phyloP scores from a whole-genome alignment of 2,329 filamentous ascomycete genomes.

The Macrophomina tecta region DNA sequence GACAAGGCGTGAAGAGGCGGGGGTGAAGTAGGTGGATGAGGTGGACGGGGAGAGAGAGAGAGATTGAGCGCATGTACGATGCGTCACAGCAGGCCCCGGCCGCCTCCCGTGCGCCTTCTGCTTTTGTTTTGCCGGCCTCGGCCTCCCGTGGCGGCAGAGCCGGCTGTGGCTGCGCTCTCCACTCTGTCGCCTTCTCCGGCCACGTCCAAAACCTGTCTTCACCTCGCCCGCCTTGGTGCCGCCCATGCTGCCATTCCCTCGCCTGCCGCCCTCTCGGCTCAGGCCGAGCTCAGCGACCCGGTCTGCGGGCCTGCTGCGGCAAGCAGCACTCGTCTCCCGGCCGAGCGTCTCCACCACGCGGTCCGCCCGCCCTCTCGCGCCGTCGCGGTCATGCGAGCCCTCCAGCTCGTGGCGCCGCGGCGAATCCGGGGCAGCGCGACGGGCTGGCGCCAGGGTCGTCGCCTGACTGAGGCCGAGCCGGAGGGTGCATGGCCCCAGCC shows the following conservation, averaged over 20 bases:
- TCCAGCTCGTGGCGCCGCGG: conserved; percentile 1
- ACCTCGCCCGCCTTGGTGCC: not conserved
- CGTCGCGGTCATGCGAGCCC: conserved; percentile 16
- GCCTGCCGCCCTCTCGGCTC: not conserved
- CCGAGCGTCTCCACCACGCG: conserved; percentile 18
- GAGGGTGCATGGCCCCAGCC: conserved; percentile 5
- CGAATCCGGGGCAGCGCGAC: conserved; percentile 17
- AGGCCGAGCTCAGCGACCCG: conserved; percentile 4
- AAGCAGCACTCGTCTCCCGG: not conserved
- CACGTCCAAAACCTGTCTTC: conserved; percentile 13
- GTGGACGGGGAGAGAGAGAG: not conserved
- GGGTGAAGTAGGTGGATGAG: not conserved
- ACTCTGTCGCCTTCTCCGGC: not conserved
- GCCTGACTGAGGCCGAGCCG: conserved; percentile 7
- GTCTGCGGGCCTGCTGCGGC: conserved; percentile 2
- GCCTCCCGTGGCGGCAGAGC: not conserved
- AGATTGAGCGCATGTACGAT: not conserved
- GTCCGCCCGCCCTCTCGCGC: not conserved
- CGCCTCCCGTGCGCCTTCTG: no score
- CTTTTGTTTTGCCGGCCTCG: no score
- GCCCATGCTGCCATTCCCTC: not conserved
- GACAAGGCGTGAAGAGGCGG: not conserved
- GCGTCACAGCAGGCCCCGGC: conserved; percentile 7
- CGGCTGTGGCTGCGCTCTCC: not conserved
- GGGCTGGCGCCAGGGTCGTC: conserved; percentile 1